phyloP scores from a whole-genome alignment of 2,329 filamentous ascomycete species.

The Cercospora zeina region DNA sequence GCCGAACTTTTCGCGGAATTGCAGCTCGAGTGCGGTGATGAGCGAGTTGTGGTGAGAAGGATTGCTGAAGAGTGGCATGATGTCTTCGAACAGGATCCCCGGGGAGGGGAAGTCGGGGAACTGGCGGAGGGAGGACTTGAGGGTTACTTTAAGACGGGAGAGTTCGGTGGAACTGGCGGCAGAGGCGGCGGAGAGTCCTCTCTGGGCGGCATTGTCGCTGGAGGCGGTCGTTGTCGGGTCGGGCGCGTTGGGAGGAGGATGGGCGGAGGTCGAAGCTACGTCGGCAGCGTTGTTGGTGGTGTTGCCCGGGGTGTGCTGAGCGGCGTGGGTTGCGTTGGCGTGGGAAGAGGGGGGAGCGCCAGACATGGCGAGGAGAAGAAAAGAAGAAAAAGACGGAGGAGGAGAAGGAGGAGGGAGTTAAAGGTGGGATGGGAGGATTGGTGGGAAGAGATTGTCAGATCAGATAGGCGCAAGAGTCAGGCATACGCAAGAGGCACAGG shows the following conservation, averaged over 20 bases:
- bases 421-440: conserved; percentile 4
- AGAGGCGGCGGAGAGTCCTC: conserved; percentile 53
- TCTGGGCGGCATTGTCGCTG: conserved; percentile 46
- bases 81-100: conserved; percentile 96
- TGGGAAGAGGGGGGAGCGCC: conserved; percentile 16
- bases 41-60: conserved; percentile 72
- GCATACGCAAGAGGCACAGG: conserved; percentile 8
- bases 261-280: conserved; percentile 32
- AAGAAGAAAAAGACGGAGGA: conserved; percentile 10
- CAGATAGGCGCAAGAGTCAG: conserved; percentile 7
- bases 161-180: conserved; percentile 46
- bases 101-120: conserved; percentile 89
- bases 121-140: conserved; percentile 73
- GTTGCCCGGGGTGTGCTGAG: conserved; percentile 13
- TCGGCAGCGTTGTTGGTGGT: conserved; percentile 24
- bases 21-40: conserved; percentile 80
- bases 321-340: conserved; percentile 19
- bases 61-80: conserved; percentile 90
- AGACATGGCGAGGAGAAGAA: conserved; percentile 23
- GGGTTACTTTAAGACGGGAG: conserved; percentile 63
- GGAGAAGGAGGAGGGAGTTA: conserved; percentile 10
- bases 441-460: conserved; percentile 17
- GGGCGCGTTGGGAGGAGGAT: conserved; percentile 31
- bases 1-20: conserved; percentile 66
- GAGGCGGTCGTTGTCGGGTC: conserved; percentile 32